Evolutionary conservation across 768 basidiomycete species (phyloP).

Genomic region (Psilocybe cyanescens): DNA sequence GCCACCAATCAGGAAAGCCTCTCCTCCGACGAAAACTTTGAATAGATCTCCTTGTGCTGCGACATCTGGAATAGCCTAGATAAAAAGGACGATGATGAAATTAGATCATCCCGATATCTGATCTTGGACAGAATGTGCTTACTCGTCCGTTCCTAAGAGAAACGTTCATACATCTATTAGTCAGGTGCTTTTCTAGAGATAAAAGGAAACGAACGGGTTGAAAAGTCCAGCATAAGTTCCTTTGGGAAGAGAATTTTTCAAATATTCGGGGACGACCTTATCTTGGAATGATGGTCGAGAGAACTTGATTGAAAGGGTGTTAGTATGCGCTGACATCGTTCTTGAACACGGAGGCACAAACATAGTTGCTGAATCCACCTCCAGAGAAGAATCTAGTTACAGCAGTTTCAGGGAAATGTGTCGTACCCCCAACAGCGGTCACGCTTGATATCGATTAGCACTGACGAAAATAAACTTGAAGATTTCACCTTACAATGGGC

Average conservation of each 20-base stretch:
- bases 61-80: slow-evolving; percentile 65
- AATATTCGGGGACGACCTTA: slow-evolving; percentile 43
- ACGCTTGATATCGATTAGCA: slow-evolving; percentile 42
- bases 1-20: slow-evolving; percentile 44
- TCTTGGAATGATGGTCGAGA: slow-evolving; percentile 58
- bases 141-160: slow-evolving; percentile 51
- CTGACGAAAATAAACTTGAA: neutral
- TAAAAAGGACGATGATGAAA: neutral
- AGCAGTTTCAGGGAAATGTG: slow-evolving; percentile 54
- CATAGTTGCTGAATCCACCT: slow-evolving; percentile 75
- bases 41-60: slow-evolving; percentile 57
- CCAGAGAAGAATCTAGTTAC: slow-evolving; percentile 60
- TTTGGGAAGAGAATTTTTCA: slow-evolving; percentile 45
- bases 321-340: neutral
- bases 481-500: slow-evolving; percentile 48
- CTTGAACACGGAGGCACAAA: slow-evolving; percentile 27
- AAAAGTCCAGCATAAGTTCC: slow-evolving; percentile 61
- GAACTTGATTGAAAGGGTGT: slow-evolving; percentile 39
- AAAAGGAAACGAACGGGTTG: slow-evolving; percentile 49
- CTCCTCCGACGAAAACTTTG: slow-evolving; percentile 48
- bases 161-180: neutral
- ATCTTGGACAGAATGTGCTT: slow-evolving; percentile 18
- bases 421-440: slow-evolving; percentile 70
- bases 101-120: neutral
- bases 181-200: neutral